Conservation (phyloP, 1,284 basidiomycete genomes). For the Moesziomyces globuligerus region DNA sequence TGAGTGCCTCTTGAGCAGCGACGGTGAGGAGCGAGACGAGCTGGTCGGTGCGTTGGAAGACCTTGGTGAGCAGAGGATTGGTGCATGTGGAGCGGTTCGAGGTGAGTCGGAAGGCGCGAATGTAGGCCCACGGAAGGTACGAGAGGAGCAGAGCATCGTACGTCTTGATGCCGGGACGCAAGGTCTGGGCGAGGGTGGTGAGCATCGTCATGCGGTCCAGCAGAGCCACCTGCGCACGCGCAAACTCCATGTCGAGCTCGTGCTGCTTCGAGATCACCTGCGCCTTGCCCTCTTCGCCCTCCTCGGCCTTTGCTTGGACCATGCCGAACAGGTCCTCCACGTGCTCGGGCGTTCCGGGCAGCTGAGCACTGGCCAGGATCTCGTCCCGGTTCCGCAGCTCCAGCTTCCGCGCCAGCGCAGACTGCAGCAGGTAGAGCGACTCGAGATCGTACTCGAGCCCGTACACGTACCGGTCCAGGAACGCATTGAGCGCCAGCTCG, state of each 20-base stretch:
- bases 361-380: conserved; percentile 18
- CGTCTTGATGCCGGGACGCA: background rate
- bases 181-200: conserved; percentile 10
- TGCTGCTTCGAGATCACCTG: conserved; percentile 16
- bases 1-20: conserved; percentile 3
- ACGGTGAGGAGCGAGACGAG: conserved; percentile 26
- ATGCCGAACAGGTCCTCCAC: conserved; percentile 21
- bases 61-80: conserved; percentile 20
- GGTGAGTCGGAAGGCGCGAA: conserved; percentile 19
- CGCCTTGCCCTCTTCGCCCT: conserved; percentile 16
- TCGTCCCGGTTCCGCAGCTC: conserved; percentile 3
- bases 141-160: conserved; percentile 14
- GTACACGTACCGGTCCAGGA: conserved; percentile 30
- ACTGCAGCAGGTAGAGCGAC: conserved; percentile 21
- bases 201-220: conserved; percentile 40
- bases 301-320: background rate
- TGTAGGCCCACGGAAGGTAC: conserved; percentile 21
- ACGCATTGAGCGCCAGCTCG: conserved; percentile 36
- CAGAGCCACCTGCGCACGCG: conserved; percentile 23
- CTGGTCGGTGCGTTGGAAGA: conserved; percentile 8
- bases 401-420: conserved; percentile 15
- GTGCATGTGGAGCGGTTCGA: background rate
- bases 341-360: conserved; percentile 25
- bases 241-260: conserved; percentile 36
- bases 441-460: conserved; percentile 33